phyloP scores from a whole-genome alignment of 805 yeast species.

The Nakazawaea ishiwadae region DNA sequence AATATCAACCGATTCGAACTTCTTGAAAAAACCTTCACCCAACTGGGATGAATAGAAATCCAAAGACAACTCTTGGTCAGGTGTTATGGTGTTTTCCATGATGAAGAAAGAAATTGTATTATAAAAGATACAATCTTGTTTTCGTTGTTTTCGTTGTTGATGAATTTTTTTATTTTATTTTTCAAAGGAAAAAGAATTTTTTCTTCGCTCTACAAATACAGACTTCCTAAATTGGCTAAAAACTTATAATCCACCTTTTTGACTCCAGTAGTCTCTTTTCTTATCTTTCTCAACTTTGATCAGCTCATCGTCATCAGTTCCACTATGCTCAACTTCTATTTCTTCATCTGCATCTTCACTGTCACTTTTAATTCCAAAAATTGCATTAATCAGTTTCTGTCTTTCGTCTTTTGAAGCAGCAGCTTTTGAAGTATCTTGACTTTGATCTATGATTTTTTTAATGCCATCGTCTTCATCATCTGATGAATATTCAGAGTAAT shows the following conservation, averaged over 20 bases:
- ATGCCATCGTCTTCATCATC: no score
- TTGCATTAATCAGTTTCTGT: constrained; percentile 2
- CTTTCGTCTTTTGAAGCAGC: background rate
- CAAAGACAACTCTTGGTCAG: background rate
- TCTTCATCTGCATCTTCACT: no score
- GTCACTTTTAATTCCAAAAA: constrained; percentile 10
- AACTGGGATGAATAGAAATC: constrained; percentile 7
- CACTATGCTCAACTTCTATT: background rate
- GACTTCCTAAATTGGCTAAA: no score
- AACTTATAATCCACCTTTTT: no score
- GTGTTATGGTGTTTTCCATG: background rate
- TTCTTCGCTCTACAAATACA: no score
- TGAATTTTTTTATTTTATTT: no score
- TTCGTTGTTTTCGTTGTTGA: no score
- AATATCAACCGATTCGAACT: constrained; percentile 45
- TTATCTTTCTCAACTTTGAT: background rate
- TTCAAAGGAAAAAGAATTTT: no score
- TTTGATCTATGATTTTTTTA: no score
- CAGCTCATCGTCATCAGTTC: background rate
- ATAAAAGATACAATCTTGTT: no score
- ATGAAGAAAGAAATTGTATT: no score
- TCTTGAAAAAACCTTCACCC: constrained; percentile 14
- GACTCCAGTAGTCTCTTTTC: constrained; percentile 12
- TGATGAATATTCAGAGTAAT: constrained; percentile 36
- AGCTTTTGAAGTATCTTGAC: constrained; percentile 7